phyloP scores from a whole-genome alignment of 257 asterid genomes.

The Nicotiana sylvestris region DNA sequence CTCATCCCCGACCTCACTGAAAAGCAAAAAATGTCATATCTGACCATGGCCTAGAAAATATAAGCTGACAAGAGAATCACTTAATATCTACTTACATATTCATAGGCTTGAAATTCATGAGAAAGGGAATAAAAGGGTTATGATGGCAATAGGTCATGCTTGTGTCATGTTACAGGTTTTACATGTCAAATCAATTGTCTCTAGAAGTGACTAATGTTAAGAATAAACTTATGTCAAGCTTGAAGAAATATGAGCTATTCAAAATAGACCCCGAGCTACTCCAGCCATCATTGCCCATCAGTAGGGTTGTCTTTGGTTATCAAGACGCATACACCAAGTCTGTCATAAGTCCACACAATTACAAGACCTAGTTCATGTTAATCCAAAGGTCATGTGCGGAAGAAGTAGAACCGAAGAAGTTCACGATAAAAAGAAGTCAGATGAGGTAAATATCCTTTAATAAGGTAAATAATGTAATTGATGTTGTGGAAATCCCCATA shows the following conservation, averaged over 20 bases:
- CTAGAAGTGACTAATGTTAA: not conserved
- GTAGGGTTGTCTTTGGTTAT: not conserved
- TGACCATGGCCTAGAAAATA: not conserved
- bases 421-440: not conserved
- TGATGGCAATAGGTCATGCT: not conserved
- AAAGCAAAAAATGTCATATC: constrained; percentile 23
- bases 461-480: not conserved
- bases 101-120: not conserved
- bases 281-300: not conserved
- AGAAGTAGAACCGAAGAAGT: not conserved
- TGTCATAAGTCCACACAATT: not conserved
- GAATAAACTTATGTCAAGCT: not conserved
- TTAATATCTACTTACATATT: not conserved
- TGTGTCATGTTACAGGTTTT: not conserved
- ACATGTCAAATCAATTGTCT: not conserved
- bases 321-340: not conserved
- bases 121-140: not conserved
- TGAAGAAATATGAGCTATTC: not conserved
- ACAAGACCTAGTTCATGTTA: not conserved
- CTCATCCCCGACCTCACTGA: constrained; percentile 90
- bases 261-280: not conserved
- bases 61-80: not conserved
- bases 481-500: not conserved
- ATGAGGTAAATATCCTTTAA: not conserved
- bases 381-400: not conserved